These are phyloP conservation scores for Eudorina sp. DNA, from an alignment of 139 green algal species.

Conservation along the genomic window DNA sequence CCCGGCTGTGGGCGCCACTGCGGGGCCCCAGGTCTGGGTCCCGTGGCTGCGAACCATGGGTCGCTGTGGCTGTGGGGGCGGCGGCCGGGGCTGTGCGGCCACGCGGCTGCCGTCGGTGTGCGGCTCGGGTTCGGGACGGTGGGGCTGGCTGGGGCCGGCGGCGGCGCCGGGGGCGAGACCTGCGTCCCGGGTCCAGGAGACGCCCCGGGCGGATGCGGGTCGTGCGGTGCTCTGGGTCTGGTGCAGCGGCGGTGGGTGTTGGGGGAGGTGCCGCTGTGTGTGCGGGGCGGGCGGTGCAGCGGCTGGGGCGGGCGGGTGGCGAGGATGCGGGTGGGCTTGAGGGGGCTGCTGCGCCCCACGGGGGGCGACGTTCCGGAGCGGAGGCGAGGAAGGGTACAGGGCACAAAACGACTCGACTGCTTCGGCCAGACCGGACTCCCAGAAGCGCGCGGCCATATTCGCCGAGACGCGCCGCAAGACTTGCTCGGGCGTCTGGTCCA, in stretches of 20 bases:
- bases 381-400: not conserved
- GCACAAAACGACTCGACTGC: not conserved
- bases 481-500: not conserved
- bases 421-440: not conserved
- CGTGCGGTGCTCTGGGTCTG: no score
- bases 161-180: not conserved
- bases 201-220: no score
- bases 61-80: no score
- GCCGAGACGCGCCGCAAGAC: not conserved
- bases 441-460: not conserved
- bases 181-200: no score
- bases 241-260: not conserved
- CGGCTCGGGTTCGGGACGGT: no score
- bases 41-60: not conserved
- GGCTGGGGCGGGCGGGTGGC: not conserved
- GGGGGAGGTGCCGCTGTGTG: not conserved
- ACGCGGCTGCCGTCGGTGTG: no score
- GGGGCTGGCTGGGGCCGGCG: not conserved
- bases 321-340: not conserved
- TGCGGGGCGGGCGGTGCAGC: not conserved
- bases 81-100: no score
- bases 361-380: not conserved
- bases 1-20: not conserved
- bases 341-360: not conserved
- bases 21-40: slow-evolving; percentile 23